phyloP scores from a whole-genome alignment of 2,329 filamentous ascomycete species.

The Akanthomyces uredinophilus region DNA sequence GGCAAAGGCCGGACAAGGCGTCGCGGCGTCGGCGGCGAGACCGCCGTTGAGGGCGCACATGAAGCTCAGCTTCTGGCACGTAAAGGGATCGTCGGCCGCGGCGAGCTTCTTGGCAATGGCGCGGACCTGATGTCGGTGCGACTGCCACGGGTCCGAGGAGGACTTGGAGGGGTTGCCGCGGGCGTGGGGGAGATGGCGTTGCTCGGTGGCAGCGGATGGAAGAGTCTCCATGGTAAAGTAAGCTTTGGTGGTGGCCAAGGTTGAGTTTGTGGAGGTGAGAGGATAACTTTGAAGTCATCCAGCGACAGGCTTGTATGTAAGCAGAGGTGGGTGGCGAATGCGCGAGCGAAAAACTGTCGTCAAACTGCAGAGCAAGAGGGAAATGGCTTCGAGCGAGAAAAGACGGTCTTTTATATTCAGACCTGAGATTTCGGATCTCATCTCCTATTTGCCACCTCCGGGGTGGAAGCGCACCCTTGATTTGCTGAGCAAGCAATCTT shows the following conservation, averaged over 20 bases:
- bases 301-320: neutral
- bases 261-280: neutral
- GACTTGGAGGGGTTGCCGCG: neutral
- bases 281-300: neutral
- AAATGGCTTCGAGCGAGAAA: too few relatives aligned
- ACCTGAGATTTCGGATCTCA: neutral
- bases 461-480: neutral
- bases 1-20: neutral
- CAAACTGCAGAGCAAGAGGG: neutral
- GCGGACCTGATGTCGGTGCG: neutral
- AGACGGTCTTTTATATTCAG: neutral
- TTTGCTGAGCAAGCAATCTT: neutral
- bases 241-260: neutral
- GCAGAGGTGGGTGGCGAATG: neutral
- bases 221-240: neutral
- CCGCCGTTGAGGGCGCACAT: slow-evolving; percentile 3
- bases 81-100: neutral
- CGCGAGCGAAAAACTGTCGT: neutral
- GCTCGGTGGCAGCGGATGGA: neutral
- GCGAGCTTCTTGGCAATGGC: slow-evolving; percentile 11
- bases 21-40: neutral
- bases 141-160: neutral
- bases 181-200: neutral
- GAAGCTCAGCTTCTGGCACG: slow-evolving; percentile 1
- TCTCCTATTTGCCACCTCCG: neutral